A percentile compares a stretch with the other conserved stretches of the same genome.
These are phyloP conservation scores for Cydonia oblonga DNA, from an alignment of 331 rosid genomes.

Conservation along the genomic window DNA sequence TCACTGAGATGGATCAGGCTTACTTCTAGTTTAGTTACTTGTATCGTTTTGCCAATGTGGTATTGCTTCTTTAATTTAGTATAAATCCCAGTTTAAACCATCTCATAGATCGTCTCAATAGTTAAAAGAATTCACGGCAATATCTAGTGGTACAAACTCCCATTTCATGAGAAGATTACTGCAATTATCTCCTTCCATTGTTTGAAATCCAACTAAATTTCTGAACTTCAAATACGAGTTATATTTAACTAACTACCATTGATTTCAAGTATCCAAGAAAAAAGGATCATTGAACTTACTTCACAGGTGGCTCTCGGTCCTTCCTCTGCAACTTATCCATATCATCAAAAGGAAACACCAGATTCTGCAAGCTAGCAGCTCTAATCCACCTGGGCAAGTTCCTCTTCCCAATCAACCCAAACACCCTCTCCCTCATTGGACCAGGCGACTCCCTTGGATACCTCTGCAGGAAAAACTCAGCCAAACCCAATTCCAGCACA, in stretches of 20 bases:
- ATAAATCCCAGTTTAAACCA: no score
- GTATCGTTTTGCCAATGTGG: no score
- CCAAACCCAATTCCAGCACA: conserved; percentile 69
- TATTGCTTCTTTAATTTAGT: no score
- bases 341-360: conserved; percentile 74
- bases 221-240: background rate
- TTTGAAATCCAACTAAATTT: background rate
- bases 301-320: conserved; percentile 77
- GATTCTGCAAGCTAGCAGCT: conserved; percentile 90
- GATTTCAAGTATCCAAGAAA: background rate
- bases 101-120: no score
- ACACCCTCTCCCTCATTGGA: conserved; percentile 97
- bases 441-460: conserved; percentile 97
- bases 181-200: background rate
- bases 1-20: no score
- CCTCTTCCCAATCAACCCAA: conserved; percentile 71
- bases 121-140: background rate
- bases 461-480: conserved; percentile 78
- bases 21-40: no score
- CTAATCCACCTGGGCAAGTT: conserved; percentile 71
- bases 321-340: conserved; percentile 65
- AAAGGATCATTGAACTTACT: conserved; percentile 43
- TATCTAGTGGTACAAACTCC: background rate
- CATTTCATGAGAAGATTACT: background rate
- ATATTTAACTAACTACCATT: background rate